Evolutionary conservation across 225 moss, liverwort and hornwort species (phyloP).

Genomic region (Polytrichum formosum): DNA sequence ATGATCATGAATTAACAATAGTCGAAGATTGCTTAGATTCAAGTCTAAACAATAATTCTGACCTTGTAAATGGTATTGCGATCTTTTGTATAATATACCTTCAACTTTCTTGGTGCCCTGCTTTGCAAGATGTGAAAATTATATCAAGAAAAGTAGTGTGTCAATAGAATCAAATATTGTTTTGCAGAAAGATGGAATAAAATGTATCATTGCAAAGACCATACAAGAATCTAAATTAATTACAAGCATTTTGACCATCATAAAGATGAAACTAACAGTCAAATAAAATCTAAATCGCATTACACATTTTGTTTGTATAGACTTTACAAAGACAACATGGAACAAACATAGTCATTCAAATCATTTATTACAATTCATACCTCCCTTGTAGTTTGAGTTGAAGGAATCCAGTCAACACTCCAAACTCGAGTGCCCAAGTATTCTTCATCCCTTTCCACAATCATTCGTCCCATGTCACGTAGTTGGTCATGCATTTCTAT

Average conservation of each 20-base stretch:
- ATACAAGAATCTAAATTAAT: background rate
- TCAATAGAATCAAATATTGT: too few species aligned
- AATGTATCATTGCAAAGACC: background rate
- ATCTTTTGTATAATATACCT: too few species aligned
- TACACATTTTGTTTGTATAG: too few species aligned
- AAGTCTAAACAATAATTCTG: too few species aligned
- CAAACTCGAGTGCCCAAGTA: background rate
- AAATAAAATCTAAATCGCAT: too few species aligned
- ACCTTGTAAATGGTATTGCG: too few species aligned
- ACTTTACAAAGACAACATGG: background rate
- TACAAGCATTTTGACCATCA: background rate
- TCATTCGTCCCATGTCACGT: background rate
- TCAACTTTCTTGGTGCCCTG: too few species aligned
- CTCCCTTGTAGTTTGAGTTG: background rate
- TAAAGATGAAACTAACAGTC: background rate
- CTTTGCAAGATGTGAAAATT: too few species aligned
- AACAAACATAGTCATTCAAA: background rate
- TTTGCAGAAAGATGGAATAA: background rate
- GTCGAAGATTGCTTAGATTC: too few species aligned
- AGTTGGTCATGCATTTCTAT: slow-evolving; percentile 1
- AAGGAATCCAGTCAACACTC: background rate
- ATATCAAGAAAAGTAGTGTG: too few species aligned
- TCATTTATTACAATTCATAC: background rate
- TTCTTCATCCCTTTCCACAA: background rate
- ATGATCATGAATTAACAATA: too few species aligned